Conservation (phyloP, 148 eudicot genomes). For the Cornus kousa region DNA sequence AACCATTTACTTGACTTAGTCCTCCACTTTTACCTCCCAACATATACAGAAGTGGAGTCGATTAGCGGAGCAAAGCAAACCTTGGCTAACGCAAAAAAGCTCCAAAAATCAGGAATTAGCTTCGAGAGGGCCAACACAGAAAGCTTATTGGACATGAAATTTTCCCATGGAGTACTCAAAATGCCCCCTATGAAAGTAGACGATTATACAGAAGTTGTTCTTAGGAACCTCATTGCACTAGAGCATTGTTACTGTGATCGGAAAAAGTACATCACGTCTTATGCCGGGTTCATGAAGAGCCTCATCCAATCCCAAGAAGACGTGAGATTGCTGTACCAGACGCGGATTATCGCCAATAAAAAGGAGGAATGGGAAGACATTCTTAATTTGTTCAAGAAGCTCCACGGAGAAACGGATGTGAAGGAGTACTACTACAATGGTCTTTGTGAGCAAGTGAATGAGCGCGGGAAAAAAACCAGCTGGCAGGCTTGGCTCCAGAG, state of each 20-base stretch:
- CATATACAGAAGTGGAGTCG: slow-evolving; percentile 16
- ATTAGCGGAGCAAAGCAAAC: slow-evolving; percentile 4
- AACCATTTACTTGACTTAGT: slow-evolving; percentile 56
- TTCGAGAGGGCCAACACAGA: slow-evolving; percentile 20
- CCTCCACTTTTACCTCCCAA: slow-evolving; percentile 44
- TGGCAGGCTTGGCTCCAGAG: slow-evolving; percentile 5
- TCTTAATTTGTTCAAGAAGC: slow-evolving; percentile 27
- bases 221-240: slow-evolving; percentile 53
- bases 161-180: slow-evolving; percentile 27
- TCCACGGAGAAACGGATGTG: slow-evolving; percentile 31
- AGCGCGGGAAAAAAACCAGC: slow-evolving; percentile 13
- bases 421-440: slow-evolving; percentile 43
- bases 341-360: slow-evolving; percentile 23
- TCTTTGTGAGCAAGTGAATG: slow-evolving; percentile 30
- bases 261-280: slow-evolving; percentile 47
- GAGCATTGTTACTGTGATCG: slow-evolving; percentile 31
- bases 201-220: slow-evolving; percentile 31
- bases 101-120: slow-evolving; percentile 13
- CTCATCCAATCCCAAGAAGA: slow-evolving; percentile 34
- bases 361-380: slow-evolving; percentile 27
- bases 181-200: slow-evolving; percentile 50
- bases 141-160: slow-evolving; percentile 36
- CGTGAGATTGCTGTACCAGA: slow-evolving; percentile 24
- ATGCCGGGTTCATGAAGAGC: slow-evolving; percentile 32
- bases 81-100: background rate